Conservation (phyloP, 2,329 filamentous ascomycete genomes). For the Orbilia quercus region DNA sequence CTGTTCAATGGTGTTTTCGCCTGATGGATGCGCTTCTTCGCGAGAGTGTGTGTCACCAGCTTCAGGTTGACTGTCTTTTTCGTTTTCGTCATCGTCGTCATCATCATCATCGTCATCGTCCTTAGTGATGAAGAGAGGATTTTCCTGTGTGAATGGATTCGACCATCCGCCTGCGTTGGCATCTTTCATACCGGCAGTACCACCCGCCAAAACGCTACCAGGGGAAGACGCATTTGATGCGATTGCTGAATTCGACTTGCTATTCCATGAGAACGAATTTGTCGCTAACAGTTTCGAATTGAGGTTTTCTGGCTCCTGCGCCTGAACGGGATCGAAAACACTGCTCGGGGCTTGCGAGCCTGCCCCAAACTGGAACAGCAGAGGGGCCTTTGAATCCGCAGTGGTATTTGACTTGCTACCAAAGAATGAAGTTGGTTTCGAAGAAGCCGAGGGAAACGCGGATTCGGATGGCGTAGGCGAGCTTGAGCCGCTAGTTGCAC, state of each 20-base stretch:
- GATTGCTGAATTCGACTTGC: conserved; percentile 46
- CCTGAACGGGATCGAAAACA: conserved; percentile 23
- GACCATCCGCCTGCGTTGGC: conserved; percentile 34
- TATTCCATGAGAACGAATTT: conserved; percentile 38
- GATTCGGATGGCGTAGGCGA: not conserved
- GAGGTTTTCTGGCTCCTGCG: conserved; percentile 22
- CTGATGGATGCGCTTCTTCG: conserved; percentile 2
- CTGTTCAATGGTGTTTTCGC: not conserved
- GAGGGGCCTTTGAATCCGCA: conserved; percentile 11
- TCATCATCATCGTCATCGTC: conserved; percentile 57
- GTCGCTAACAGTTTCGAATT: conserved; percentile 15
- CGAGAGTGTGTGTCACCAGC: not conserved
- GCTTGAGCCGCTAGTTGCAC: not conserved
- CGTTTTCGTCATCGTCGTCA: conserved; percentile 35
- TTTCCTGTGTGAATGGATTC: conserved; percentile 52
- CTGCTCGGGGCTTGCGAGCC: conserved; percentile 20
- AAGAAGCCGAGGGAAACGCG: conserved; percentile 13
- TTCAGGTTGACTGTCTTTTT: not conserved
- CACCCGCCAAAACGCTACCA: conserved; percentile 43
- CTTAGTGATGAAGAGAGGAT: conserved; percentile 54
- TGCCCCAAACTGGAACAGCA: conserved; percentile 34
- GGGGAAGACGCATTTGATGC: conserved; percentile 52
- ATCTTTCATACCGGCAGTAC: conserved; percentile 50
- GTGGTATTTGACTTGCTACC: conserved; percentile 7
- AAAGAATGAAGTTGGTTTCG: conserved; percentile 32